These are phyloP conservation scores for Paramecium pentaurelia DNA, from an alignment of 73 alveolate genomes.

Conservation along the genomic window DNA sequence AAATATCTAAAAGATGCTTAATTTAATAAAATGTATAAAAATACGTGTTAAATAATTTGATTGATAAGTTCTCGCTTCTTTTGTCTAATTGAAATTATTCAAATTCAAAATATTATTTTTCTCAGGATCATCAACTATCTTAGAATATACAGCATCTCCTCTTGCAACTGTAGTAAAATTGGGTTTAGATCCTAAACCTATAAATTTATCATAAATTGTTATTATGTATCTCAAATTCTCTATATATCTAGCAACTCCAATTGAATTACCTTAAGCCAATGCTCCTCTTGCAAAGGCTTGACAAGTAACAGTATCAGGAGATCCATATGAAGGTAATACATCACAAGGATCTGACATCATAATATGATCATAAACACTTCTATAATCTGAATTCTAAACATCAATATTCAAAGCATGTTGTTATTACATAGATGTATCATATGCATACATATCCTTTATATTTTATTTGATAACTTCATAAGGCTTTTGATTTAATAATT, in stretches of 20 bases:
- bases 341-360: constrained; percentile 37
- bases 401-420: constrained; percentile 15
- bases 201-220: constrained; percentile 20
- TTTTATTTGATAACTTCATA: constrained; percentile 2
- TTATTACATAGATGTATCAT: constrained; percentile 3
- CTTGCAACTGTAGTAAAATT: constrained; percentile 36
- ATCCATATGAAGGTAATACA: neutral
- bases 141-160: constrained; percentile 19
- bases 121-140: constrained; percentile 4
- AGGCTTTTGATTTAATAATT: neutral
- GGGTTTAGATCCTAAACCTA: neutral
- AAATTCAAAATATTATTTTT: neutral
- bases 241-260: constrained; percentile 42
- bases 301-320: neutral
- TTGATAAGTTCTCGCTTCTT: neutral
- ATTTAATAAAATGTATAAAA: neutral
- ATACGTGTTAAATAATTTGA: neutral
- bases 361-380: constrained; percentile 5
- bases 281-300: constrained; percentile 32
- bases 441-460: neutral
- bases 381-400: constrained; percentile 8
- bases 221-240: constrained; percentile 35
- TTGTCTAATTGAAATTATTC: constrained; percentile 35
- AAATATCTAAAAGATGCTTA: neutral
- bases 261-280: constrained; percentile 10